phyloP scores from a whole-genome alignment of 169 alveolate genomes.

The Amoebophrya sp. region DNA sequence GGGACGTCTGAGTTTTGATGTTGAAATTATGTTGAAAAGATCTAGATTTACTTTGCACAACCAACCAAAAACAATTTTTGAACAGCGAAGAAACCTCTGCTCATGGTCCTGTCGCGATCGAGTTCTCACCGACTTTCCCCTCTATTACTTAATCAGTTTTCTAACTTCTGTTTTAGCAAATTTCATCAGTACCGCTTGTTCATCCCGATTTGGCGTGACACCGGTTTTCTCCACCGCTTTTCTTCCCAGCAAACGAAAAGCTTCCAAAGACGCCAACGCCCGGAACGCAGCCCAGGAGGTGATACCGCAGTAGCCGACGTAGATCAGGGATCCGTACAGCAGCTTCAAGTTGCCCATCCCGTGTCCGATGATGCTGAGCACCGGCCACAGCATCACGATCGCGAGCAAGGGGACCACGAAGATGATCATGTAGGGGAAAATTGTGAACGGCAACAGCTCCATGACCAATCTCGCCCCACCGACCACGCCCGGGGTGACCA shows the following conservation, averaged over 20 bases:
- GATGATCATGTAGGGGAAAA: neutral
- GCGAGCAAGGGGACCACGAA: neutral
- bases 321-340: neutral
- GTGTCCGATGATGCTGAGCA: neutral
- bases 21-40: too few relatives aligned
- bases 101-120: too few relatives aligned
- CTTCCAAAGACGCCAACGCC: neutral
- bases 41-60: too few relatives aligned
- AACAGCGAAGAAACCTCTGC: neutral
- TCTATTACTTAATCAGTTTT: too few relatives aligned
- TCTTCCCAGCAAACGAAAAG: neutral
- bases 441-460: neutral
- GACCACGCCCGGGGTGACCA: neutral
- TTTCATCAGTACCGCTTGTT: too few relatives aligned
- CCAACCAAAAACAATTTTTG: too few relatives aligned
- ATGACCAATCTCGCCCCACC: neutral
- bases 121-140: too few relatives aligned
- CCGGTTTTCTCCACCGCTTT: neutral
- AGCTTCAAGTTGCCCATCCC: neutral
- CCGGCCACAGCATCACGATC: neutral
- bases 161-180: too few relatives aligned
- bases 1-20: too few relatives aligned
- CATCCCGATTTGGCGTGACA: neutral
- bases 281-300: neutral
- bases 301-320: neutral